phyloP scores from a whole-genome alignment of 177 flowering plant genomes.

The Vitis hybrid region DNA sequence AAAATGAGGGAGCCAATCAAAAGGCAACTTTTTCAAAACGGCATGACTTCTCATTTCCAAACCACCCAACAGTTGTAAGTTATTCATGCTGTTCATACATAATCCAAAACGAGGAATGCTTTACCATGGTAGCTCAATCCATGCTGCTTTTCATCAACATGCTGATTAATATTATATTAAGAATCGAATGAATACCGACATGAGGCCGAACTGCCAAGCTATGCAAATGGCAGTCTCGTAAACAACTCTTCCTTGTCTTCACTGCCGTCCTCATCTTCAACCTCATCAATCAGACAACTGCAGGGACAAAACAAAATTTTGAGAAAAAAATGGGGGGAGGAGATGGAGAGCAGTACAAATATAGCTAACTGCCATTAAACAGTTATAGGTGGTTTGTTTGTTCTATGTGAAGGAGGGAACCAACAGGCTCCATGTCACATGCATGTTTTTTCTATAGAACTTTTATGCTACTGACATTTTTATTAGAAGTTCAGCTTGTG shows the following conservation, averaged over 20 bases:
- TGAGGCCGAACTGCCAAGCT: background rate
- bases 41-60: no score
- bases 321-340: background rate
- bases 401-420: background rate
- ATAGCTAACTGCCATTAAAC: background rate
- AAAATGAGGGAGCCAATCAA: no score
- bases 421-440: background rate
- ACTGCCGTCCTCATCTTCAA: constrained; percentile 2
- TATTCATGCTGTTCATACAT: no score
- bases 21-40: no score
- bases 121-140: no score
- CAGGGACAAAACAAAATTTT: background rate
- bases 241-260: constrained; percentile 17
- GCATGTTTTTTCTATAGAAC: background rate
- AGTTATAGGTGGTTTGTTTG: background rate
- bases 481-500: background rate
- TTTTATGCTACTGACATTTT: background rate
- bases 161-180: no score
- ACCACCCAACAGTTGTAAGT: no score
- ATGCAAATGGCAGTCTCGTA: constrained; percentile 4
- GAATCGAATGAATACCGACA: background rate
- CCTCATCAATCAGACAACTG: background rate
- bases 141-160: no score
- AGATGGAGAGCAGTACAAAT: background rate
- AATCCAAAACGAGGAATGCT: no score